phyloP scores from a whole-genome alignment of 129 eudicot species.

The Arctium minus region DNA sequence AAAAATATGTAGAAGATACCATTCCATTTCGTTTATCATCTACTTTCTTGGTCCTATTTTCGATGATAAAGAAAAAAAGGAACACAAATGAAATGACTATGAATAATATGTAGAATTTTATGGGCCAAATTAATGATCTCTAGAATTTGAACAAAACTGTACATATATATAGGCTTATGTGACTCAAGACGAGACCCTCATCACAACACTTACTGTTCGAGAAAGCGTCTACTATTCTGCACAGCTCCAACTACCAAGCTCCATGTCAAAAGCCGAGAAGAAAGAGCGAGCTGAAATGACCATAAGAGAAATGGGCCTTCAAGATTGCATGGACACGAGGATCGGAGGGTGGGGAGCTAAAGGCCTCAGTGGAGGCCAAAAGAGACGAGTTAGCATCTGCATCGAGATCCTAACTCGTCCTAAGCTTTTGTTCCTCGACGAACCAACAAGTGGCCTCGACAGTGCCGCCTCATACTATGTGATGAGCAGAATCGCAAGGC shows the following conservation, averaged over 20 bases:
- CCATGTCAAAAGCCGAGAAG: slow-evolving; percentile 65
- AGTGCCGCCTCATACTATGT: slow-evolving; percentile 85
- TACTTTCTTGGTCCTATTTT: not conserved
- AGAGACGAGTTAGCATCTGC: slow-evolving; percentile 88
- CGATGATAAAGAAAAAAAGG: not conserved
- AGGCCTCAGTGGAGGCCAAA: slow-evolving; percentile 90
- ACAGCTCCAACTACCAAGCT: slow-evolving; percentile 66
- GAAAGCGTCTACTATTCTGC: slow-evolving; percentile 83
- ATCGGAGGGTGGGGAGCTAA: slow-evolving; percentile 84
- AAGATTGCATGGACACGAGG: slow-evolving; percentile 73
- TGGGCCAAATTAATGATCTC: not conserved
- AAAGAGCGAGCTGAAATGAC: slow-evolving; percentile 60
- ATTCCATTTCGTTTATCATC: not conserved
- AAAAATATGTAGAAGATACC: not conserved
- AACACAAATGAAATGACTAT: not conserved
- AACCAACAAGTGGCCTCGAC: slow-evolving; percentile 92
- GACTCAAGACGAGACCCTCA: slow-evolving; percentile 80
- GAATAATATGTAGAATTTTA: not conserved
- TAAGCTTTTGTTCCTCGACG: slow-evolving; percentile 71
- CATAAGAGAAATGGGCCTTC: slow-evolving; percentile 82
- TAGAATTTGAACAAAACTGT: not conserved
- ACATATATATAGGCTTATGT: slow-evolving; percentile 73
- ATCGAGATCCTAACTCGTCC: slow-evolving; percentile 75
- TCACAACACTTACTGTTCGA: slow-evolving; percentile 68
- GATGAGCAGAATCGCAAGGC: slow-evolving; percentile 64